A percentile compares a stretch with the other conserved stretches of the same genome.
phyloP scores from a whole-genome alignment of 768 basidiomycete species.

The Boletales sp. region DNA sequence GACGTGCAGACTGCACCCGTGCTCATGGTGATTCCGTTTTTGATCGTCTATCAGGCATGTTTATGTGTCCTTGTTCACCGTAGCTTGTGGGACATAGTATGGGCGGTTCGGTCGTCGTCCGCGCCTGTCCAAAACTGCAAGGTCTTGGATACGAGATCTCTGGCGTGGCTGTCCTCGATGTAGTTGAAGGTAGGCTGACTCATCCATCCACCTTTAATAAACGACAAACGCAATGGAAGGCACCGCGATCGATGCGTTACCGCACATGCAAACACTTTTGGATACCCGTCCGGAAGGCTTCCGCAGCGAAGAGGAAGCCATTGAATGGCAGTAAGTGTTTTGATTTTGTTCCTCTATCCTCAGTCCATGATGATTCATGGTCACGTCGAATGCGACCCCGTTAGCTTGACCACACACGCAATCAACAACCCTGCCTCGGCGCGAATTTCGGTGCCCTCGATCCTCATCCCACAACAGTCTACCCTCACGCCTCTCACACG shows the following conservation, averaged over 20 bases:
- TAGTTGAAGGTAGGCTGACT: constrained; percentile 72
- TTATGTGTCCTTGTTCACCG: neutral
- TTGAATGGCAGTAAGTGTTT: constrained; percentile 90
- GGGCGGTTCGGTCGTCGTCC: constrained; percentile 88
- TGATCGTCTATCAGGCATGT: neutral
- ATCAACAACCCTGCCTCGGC: constrained; percentile 82
- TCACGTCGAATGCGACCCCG: too few relatives aligned
- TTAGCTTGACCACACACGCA: constrained; percentile 73
- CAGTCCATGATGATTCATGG: neutral
- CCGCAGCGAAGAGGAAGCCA: constrained; percentile 74
- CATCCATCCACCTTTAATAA: neutral
- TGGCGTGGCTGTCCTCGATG: constrained; percentile 81
- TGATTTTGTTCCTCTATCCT: neutral
- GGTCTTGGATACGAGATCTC: constrained; percentile 65
- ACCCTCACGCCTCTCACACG: constrained; percentile 27
- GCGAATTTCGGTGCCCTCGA: constrained; percentile 82
- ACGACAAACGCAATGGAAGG: constrained; percentile 41
- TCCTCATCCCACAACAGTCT: constrained; percentile 52
- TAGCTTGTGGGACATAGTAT: constrained; percentile 94
- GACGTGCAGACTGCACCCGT: constrained; percentile 61
- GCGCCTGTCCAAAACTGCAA: constrained; percentile 64
- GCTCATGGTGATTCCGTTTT: constrained; percentile 50
- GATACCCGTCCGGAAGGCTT: constrained; percentile 86
- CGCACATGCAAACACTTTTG: constrained; percentile 87
- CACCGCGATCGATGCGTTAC: constrained; percentile 89